phyloP scores from a whole-genome alignment of 257 asterid genomes.

The Coffea eugenioides region DNA sequence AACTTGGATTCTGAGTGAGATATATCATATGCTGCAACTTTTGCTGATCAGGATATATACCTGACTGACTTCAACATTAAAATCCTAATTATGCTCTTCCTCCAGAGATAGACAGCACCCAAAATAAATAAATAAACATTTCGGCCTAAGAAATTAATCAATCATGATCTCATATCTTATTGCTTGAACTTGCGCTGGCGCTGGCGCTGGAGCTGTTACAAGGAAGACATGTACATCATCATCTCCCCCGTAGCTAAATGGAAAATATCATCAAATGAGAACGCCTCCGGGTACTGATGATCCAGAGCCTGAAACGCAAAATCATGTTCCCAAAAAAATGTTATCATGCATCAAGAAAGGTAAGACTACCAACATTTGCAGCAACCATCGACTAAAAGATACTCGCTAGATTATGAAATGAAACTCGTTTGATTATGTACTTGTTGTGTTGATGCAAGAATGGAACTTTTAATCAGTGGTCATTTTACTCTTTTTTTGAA shows the following conservation, averaged over 20 bases:
- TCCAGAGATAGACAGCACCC: background rate
- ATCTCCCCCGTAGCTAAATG: constrained; percentile 69
- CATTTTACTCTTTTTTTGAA: no score
- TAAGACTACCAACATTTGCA: background rate
- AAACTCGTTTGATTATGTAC: background rate
- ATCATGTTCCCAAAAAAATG: background rate
- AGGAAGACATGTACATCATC: constrained; percentile 42
- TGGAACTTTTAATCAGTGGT: background rate
- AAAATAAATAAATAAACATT: background rate
- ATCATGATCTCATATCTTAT: background rate
- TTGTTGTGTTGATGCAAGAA: background rate
- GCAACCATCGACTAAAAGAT: background rate
- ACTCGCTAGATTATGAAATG: background rate
- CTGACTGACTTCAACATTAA: no score
- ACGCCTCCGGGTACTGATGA: constrained; percentile 33
- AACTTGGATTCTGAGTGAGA: no score
- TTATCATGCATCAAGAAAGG: background rate
- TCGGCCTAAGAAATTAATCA: no score
- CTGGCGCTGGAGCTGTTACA: background rate
- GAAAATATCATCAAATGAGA: constrained; percentile 58
- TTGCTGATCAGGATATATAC: no score
- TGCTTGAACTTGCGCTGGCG: background rate
- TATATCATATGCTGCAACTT: no score
- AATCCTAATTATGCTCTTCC: background rate
- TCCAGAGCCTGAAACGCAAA: constrained; percentile 38